Evolutionary conservation across 2,329 filamentous ascomycete species (phyloP).

Genomic region (Cladosporium sp.): DNA sequence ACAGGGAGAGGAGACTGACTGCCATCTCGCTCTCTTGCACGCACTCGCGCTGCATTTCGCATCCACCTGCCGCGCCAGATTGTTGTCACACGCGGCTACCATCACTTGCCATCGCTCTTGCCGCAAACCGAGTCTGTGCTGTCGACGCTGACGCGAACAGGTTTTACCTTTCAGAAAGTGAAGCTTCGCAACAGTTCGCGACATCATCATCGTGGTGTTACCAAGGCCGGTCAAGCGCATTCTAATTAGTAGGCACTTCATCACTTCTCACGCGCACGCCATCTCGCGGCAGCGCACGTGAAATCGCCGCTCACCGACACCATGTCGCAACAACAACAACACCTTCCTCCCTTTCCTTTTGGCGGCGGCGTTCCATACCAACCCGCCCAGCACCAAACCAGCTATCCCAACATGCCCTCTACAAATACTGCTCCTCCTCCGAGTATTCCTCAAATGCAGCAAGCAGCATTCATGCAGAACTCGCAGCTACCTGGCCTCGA

Average conservation of each 20-base stretch:
- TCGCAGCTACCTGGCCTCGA: conserved; percentile 28
- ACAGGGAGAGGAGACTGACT: neutral
- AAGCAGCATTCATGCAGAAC: conserved; percentile 27
- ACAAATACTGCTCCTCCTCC: conserved; percentile 3
- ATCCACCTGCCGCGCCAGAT: neutral
- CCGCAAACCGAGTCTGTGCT: neutral
- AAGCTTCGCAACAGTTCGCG: neutral
- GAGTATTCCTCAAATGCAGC: conserved; percentile 19
- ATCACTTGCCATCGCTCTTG: neutral
- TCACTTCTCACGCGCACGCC: conserved; percentile 21
- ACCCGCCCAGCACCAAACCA: conserved; percentile 11
- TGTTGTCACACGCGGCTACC: neutral
- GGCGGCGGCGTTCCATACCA: conserved; percentile 21
- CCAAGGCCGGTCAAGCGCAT: neutral
- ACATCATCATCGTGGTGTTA: neutral
- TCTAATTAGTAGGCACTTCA: neutral
- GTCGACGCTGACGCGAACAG: neutral
- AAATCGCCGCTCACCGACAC: neutral
- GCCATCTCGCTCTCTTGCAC: neutral
- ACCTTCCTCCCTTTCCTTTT: conserved; percentile 23
- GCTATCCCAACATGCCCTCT: conserved; percentile 20
- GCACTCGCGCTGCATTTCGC: neutral
- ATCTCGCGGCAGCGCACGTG: conserved; percentile 17
- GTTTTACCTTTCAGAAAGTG: neutral
- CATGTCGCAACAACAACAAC: conserved; percentile 25